phyloP scores from a whole-genome alignment of 352 stramenopile genomes.

The Thalassiosira mediterranea region DNA sequence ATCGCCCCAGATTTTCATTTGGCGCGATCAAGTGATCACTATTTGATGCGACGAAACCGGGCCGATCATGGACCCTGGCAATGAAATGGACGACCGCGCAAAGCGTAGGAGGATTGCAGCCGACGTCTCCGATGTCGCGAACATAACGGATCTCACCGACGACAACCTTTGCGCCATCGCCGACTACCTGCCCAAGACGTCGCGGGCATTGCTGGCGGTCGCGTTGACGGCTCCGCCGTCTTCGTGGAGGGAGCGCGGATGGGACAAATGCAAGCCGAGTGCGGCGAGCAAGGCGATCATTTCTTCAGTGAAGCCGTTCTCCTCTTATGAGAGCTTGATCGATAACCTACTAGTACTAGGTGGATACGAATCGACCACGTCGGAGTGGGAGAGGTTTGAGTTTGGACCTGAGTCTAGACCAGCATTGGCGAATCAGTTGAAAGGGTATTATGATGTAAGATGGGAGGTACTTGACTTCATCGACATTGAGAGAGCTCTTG shows the following conservation, averaged over 20 bases:
- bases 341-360: not conserved
- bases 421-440: not conserved
- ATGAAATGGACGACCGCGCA: not conserved
- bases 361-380: not conserved
- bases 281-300: not conserved
- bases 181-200: slow-evolving; percentile 4
- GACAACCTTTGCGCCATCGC: not conserved
- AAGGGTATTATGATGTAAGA: not conserved
- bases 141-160: not conserved
- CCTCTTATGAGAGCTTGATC: no score
- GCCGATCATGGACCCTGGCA: not conserved
- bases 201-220: not conserved
- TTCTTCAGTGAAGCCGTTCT: not conserved
- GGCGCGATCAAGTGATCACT: no score
- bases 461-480: slow-evolving; percentile 10
- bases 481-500: not conserved
- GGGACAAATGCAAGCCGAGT: not conserved
- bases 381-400: not conserved
- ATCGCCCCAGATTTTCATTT: no score
- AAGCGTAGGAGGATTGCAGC: not conserved
- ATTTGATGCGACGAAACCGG: not conserved
- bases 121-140: not conserved
- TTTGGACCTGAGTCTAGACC: no score
- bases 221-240: not conserved
- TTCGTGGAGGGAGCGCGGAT: not conserved